Evolutionary conservation across 495 filamentous ascomycete genomes (phyloP).

Genomic region (Elasticomyces elasticus): DNA sequence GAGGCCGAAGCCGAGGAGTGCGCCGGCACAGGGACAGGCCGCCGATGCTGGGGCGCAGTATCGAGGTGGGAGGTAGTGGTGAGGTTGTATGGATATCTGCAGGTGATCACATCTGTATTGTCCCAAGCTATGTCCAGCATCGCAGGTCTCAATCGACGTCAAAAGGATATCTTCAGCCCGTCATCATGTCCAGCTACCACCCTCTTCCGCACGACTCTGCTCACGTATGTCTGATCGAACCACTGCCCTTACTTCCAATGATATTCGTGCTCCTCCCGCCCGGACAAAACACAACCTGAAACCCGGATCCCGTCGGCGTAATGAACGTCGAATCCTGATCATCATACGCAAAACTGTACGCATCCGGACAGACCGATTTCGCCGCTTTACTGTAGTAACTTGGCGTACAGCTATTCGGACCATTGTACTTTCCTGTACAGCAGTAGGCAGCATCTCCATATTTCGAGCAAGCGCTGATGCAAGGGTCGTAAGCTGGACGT

Average conservation of each 20-base stretch:
- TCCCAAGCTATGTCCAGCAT: no score
- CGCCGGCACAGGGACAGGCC: neutral
- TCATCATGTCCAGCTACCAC: neutral
- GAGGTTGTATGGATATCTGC: no score
- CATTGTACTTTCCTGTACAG: constrained; percentile 54
- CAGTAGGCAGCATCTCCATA: constrained; percentile 51
- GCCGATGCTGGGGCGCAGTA: constrained; percentile 15
- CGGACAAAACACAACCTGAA: constrained; percentile 69
- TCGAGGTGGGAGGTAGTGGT: neutral
- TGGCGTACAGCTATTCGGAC: constrained; percentile 48
- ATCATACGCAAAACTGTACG: constrained; percentile 72
- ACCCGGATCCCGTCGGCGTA: constrained; percentile 60
- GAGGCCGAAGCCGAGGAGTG: constrained; percentile 26
- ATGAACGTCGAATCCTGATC: constrained; percentile 67
- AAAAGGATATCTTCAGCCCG: no score
- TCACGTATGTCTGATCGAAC: neutral
- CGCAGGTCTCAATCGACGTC: no score
- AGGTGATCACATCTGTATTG: no score
- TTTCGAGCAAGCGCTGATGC: constrained; percentile 57
- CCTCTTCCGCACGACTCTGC: neutral
- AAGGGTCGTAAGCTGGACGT: constrained; percentile 62
- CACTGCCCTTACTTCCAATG: constrained; percentile 27
- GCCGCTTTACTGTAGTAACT: constrained; percentile 51
- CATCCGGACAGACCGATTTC: constrained; percentile 70
- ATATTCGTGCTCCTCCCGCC: constrained; percentile 60